Conservation (phyloP, 1,284 basidiomycete genomes). For the Fomitopsis pinicola region DNA sequence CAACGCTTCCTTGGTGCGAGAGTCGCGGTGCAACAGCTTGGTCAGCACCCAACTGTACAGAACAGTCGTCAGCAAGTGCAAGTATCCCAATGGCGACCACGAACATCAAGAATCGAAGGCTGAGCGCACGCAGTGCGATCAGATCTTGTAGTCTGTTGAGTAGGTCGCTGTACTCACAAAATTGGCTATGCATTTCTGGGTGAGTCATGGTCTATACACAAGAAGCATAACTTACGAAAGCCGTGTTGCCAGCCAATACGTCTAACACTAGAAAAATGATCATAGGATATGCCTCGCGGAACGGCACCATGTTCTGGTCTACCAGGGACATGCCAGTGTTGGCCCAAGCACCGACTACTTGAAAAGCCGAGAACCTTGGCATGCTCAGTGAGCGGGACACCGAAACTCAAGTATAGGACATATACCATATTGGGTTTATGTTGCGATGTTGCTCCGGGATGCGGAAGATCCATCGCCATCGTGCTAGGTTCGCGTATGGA, state of each 20-base stretch:
- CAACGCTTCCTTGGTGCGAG: constrained; percentile 71
- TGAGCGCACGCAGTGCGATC: constrained; percentile 1
- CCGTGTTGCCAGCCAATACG: constrained; percentile 64
- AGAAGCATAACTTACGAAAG: constrained; percentile 38
- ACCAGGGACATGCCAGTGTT: constrained; percentile 62
- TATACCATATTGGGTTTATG: constrained; percentile 39
- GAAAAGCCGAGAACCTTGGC: constrained; percentile 53
- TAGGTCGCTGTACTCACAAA: constrained; percentile 7
- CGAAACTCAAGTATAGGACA: too few relatives aligned
- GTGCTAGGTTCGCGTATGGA: constrained; percentile 40
- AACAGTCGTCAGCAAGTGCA: neutral
- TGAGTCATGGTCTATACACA: neutral
- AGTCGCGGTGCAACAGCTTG: constrained; percentile 54
- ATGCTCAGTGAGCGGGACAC: too few relatives aligned
- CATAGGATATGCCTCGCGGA: constrained; percentile 56
- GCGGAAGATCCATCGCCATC: constrained; percentile 27
- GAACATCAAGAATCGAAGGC: constrained; percentile 27
- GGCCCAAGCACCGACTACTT: constrained; percentile 56
- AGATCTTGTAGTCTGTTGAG: too few relatives aligned
- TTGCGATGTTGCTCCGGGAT: constrained; percentile 30
- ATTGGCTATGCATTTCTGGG: constrained; percentile 1
- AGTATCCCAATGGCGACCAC: constrained; percentile 1
- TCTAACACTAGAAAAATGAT: constrained; percentile 42
- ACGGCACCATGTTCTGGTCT: constrained; percentile 56
- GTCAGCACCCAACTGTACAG: constrained; percentile 65